Evolutionary conservation across 495 filamentous ascomycete genomes (phyloP).

Genomic region (Aspergillus sclerotiicarbonarius): DNA sequence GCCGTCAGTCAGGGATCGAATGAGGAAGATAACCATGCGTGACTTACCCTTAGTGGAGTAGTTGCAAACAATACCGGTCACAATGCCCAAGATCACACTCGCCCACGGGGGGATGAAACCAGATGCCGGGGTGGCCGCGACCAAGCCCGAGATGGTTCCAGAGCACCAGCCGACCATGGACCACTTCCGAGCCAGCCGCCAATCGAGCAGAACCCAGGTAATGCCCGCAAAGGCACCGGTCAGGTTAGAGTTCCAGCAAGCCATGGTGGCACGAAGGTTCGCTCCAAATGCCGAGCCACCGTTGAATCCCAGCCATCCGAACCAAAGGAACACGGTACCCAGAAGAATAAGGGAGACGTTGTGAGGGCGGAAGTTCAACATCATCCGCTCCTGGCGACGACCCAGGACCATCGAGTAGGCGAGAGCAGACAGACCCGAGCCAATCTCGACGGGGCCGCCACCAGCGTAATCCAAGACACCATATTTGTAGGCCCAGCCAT

Average conservation of each 20-base stretch:
- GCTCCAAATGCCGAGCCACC: constrained; percentile 96
- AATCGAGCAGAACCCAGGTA: constrained; percentile 92
- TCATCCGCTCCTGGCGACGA: constrained; percentile 98
- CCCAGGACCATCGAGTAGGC: constrained; percentile 96
- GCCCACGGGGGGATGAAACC: constrained; percentile 90
- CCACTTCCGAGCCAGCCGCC: constrained; percentile 93
- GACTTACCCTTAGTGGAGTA: constrained; percentile 78
- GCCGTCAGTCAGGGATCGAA: constrained; percentile 25
- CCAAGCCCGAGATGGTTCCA: constrained; percentile 83
- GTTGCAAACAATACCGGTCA: constrained; percentile 84
- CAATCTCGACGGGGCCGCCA: constrained; percentile 97
- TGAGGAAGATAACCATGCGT: background rate
- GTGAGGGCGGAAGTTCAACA: constrained; percentile 92
- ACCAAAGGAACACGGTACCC: constrained; percentile 94
- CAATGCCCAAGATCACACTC: constrained; percentile 78
- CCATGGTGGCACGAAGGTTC: constrained; percentile 92
- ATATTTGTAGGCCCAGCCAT: constrained; percentile 90
- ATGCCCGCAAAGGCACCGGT: constrained; percentile 85
- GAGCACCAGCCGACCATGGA: constrained; percentile 99
- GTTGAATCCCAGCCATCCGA: constrained; percentile 99
- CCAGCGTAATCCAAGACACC: constrained; percentile 96
- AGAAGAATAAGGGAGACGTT: constrained; percentile 97
- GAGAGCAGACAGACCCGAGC: constrained; percentile 85
- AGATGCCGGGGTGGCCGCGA: constrained; percentile 87
- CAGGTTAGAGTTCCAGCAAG: constrained; percentile 95